Conservation (phyloP, 2,329 filamentous ascomycete genomes). For the Penicillium italicum region DNA sequence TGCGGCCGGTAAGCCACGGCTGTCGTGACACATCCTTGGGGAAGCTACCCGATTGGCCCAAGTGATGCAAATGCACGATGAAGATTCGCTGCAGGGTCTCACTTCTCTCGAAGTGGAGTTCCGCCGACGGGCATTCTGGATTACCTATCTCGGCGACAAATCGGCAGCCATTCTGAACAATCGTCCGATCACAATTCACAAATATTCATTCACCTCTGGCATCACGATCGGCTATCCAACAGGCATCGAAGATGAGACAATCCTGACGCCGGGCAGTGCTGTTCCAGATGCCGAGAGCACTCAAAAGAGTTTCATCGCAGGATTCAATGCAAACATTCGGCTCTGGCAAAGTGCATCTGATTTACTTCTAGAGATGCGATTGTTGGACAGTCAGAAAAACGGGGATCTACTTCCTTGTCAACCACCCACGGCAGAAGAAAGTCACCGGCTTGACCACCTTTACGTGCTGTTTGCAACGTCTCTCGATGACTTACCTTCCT, state of each 20-base stretch:
- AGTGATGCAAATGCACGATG: conserved; percentile 45
- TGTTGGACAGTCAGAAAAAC: conserved; percentile 9
- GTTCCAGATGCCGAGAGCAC: background rate
- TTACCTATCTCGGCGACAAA: conserved; percentile 25
- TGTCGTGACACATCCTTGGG: conserved; percentile 48
- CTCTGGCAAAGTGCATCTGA: conserved; percentile 45
- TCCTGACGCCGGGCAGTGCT: conserved; percentile 16
- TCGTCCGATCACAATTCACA: conserved; percentile 45
- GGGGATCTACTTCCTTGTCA: background rate
- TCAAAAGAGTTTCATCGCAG: conserved; percentile 35
- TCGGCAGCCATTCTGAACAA: conserved; percentile 33
- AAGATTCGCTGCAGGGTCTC: conserved; percentile 37
- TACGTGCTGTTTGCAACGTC: conserved; percentile 44
- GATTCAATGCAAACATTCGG: conserved; percentile 44
- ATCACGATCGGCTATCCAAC: conserved; percentile 35
- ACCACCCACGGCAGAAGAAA: conserved; percentile 21
- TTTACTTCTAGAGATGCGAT: conserved; percentile 36
- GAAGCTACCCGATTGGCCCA: conserved; percentile 45
- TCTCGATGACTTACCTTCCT: conserved; percentile 39
- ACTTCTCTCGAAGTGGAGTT: conserved; percentile 38
- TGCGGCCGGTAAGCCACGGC: conserved; percentile 42
- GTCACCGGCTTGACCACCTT: conserved; percentile 35
- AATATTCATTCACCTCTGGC: conserved; percentile 42
- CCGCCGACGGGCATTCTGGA: conserved; percentile 23
- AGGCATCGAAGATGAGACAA: conserved; percentile 19